phyloP scores from a whole-genome alignment of 495 filamentous ascomycete species.

The Penicillium fimorum region DNA sequence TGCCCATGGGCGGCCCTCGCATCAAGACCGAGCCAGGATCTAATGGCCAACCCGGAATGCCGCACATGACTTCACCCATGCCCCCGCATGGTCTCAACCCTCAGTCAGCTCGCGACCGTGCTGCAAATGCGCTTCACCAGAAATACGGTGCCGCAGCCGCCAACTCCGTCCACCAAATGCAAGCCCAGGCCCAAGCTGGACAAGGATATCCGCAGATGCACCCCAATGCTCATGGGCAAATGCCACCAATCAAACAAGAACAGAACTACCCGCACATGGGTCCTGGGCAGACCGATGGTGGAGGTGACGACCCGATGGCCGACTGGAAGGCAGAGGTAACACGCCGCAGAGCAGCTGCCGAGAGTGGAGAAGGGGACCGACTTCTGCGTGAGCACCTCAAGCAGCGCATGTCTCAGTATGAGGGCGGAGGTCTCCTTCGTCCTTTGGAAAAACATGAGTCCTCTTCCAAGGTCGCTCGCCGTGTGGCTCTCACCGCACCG shows the following conservation, averaged over 20 bases:
- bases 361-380: slow-evolving; percentile 58
- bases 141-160: slow-evolving; percentile 71
- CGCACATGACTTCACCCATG: slow-evolving; percentile 38
- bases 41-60: slow-evolving; percentile 46
- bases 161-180: slow-evolving; percentile 65
- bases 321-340: slow-evolving; percentile 60
- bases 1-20: slow-evolving; percentile 41
- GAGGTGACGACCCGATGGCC: slow-evolving; percentile 40
- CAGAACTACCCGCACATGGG: slow-evolving; percentile 44
- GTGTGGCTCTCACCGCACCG: slow-evolving; percentile 12
- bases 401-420: slow-evolving; percentile 63
- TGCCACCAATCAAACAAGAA: slow-evolving; percentile 49
- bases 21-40: slow-evolving; percentile 77
- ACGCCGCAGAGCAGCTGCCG: slow-evolving; percentile 53
- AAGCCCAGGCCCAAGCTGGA: slow-evolving; percentile 44
- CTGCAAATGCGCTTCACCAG: slow-evolving; percentile 62
- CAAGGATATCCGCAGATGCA: slow-evolving; percentile 46
- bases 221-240: slow-evolving; percentile 45
- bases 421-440: slow-evolving; percentile 80
- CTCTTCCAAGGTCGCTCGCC: slow-evolving; percentile 19
- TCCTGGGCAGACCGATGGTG: slow-evolving; percentile 71
- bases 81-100: slow-evolving; percentile 39
- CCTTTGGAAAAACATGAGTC: slow-evolving; percentile 49
- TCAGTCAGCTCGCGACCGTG: slow-evolving; percentile 62
- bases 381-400: slow-evolving; percentile 41